A percentile compares a stretch with the other conserved stretches of the same genome.
Evolutionary conservation across 352 stramenopile genomes (phyloP).

Genomic region (Globisporangium okanoganense): DNA sequence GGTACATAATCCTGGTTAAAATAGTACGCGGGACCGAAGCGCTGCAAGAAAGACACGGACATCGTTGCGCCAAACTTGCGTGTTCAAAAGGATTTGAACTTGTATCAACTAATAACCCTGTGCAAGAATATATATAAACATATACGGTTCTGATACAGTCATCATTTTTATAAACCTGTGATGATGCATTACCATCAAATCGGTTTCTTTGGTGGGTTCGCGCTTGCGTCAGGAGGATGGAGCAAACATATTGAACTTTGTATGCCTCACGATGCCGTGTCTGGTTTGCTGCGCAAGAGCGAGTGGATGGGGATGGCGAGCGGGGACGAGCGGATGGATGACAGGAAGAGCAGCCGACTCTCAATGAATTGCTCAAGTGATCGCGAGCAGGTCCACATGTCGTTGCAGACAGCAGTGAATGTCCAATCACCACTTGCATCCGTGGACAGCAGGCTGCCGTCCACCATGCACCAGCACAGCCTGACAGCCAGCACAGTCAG

Average conservation of each 20-base stretch:
- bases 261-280: not conserved
- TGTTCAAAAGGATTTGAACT: constrained; percentile 12
- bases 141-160: not conserved
- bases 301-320: no score
- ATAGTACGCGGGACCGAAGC: constrained; percentile 28
- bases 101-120: not conserved
- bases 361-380: not conserved
- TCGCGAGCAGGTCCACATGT: not conserved
- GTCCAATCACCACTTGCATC: no score
- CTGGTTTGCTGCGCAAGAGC: not conserved
- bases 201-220: constrained; percentile 5
- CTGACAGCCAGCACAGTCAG: no score
- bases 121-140: not conserved
- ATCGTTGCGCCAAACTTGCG: constrained; percentile 5
- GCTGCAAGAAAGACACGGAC: not conserved
- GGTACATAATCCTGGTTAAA: not conserved
- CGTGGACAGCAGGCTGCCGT: no score
- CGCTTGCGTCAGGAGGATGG: not conserved
- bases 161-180: not conserved
- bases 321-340: not conserved
- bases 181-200: not conserved
- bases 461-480: no score
- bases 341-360: not conserved
- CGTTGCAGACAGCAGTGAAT: no score
- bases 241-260: not conserved